Evolutionary conservation across 2,329 filamentous ascomycete species (phyloP).

Genomic region (Colletotrichum trifolii): DNA sequence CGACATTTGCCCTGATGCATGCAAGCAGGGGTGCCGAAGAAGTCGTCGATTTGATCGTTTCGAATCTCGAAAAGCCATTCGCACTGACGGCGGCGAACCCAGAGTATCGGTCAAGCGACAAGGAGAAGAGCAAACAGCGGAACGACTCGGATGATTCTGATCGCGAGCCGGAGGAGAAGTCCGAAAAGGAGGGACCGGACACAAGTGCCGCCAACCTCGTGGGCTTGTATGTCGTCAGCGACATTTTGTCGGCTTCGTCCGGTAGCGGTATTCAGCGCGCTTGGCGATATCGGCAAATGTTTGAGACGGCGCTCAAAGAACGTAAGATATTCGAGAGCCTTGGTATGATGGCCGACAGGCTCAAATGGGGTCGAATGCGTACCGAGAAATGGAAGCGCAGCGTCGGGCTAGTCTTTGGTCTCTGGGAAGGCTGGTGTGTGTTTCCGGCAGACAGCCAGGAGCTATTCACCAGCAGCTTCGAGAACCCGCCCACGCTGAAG

Average conservation of each 20-base stretch:
- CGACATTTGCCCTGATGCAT: constrained; percentile 89
- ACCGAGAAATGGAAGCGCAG: constrained; percentile 88
- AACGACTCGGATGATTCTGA: constrained; percentile 51
- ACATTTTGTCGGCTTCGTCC: constrained; percentile 82
- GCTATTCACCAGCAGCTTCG: constrained; percentile 75
- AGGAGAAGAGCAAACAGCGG: constrained; percentile 44
- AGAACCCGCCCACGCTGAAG: constrained; percentile 68
- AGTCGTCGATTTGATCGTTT: constrained; percentile 87
- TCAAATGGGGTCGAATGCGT: constrained; percentile 83
- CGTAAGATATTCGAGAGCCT: constrained; percentile 80
- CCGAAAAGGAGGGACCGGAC: constrained; percentile 63
- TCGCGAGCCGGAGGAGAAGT: constrained; percentile 51
- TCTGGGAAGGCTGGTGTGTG: constrained; percentile 79
- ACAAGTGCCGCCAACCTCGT: constrained; percentile 80
- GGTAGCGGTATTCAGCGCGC: constrained; percentile 83
- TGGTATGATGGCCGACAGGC: constrained; percentile 76
- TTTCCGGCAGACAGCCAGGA: constrained; percentile 82
- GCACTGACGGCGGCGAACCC: constrained; percentile 76
- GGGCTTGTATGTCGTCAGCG: constrained; percentile 80
- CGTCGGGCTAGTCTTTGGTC: constrained; percentile 72
- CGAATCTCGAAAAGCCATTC: constrained; percentile 83
- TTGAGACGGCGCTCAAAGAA: constrained; percentile 77
- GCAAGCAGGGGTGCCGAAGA: constrained; percentile 88
- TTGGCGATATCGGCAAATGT: constrained; percentile 86
- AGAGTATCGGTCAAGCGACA: constrained; percentile 19